These are phyloP conservation scores for Spiraea crenata DNA, from an alignment of 331 rosid species.

Conservation along the genomic window DNA sequence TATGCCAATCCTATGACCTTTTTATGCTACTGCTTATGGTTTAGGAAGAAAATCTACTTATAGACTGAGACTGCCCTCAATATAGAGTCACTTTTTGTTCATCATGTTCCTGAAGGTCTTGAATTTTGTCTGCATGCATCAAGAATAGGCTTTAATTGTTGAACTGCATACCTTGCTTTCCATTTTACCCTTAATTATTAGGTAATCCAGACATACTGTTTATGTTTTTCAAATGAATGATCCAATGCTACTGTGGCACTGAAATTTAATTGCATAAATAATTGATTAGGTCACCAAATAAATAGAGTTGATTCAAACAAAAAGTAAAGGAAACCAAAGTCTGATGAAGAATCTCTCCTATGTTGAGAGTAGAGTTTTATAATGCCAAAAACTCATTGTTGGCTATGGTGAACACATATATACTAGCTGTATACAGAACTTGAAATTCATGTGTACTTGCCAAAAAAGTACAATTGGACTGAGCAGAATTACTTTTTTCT, in stretches of 20 bases:
- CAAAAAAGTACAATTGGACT: neutral
- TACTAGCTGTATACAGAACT: neutral
- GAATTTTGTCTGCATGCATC: neutral
- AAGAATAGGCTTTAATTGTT: neutral
- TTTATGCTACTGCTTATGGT: neutral
- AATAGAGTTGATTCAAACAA: neutral
- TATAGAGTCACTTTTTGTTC: neutral
- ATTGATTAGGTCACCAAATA: neutral
- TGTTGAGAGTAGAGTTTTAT: too few species aligned
- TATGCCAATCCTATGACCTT: neutral
- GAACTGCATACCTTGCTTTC: neutral
- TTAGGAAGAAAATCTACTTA: too few species aligned
- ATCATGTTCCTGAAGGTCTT: neutral
- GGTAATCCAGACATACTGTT: neutral
- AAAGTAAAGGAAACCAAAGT: neutral
- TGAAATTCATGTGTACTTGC: neutral
- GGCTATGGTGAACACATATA: neutral
- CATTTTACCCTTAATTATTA: neutral
- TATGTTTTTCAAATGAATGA: neutral
- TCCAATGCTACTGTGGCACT: neutral
- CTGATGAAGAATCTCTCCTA: neutral
- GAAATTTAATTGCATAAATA: neutral
- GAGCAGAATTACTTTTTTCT: conserved; percentile 25
- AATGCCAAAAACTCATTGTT: neutral
- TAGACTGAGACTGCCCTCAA: too few species aligned